Evolutionary conservation across 768 basidiomycete genomes (phyloP), one percentile per base, ranked within the genome.

Genomic region (Xanthoconium stramineum): DNA sequence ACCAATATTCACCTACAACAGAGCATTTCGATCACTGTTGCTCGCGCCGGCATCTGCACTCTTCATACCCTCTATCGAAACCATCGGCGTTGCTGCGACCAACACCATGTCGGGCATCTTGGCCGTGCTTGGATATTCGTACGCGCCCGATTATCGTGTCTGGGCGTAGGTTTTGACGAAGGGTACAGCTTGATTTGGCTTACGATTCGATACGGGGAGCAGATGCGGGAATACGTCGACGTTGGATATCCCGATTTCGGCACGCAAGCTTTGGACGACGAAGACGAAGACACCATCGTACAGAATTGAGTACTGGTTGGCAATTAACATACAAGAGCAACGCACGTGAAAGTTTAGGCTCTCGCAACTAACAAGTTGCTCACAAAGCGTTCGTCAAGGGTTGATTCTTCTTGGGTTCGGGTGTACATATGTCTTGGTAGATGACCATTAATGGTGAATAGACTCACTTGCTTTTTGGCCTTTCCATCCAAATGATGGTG

Each of bases 151-250:
- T 32, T 14, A 47, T 15, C 20, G 42, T 48, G 19, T 55, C 24
- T 40, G 15, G 15, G 13, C 14, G 6, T 20, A 14, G 14, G 14
- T 19, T 37, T 29, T 57, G 47, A 57, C 46, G 50, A n/a, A 30
- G 33, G 55, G 44, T 37, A 53, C 57, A 87, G 86, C 12, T 51
- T 84, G 6, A 58, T 88, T 3, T 78, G 75, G 73, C 57, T 75
- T 15, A 52, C 79, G 3, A 81, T 88, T 43, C 73, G 69, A 20
- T 52, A 52, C 19, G 51, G 51, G 10, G 42, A 32, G 28, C 71
- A 74, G 52, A 78, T 87, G 74, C 75, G 86, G 38, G 78, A 76
- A 0, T 82, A 78, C 73, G 69, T 78, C 6, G 80, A 87, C 59
- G 69, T 85, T 12, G 84, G 80, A 5, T 85, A 77, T 60, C 80